phyloP scores from a whole-genome alignment of 169 alveolate genomes.

The Cryptosporidium tyzzeri region DNA sequence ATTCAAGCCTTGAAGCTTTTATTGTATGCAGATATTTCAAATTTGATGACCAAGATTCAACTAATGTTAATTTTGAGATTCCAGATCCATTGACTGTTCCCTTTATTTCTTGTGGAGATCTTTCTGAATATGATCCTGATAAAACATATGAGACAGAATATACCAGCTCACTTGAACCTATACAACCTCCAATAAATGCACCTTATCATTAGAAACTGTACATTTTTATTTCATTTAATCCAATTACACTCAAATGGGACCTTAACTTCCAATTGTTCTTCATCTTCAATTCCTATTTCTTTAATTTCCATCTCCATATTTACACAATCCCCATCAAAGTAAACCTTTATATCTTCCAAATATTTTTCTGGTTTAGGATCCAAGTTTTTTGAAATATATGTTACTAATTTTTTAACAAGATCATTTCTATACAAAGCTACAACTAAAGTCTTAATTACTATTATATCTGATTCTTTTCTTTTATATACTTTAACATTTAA shows the following conservation, averaged over 20 bases:
- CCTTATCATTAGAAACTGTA: conserved; percentile 27
- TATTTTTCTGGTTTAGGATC: conserved; percentile 5
- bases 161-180: conserved; percentile 18
- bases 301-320: not conserved
- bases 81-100: conserved; percentile 66
- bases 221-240: not conserved
- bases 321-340: conserved; percentile 55
- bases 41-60: not conserved
- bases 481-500: conserved; percentile 55
- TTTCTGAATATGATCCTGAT: conserved; percentile 63
- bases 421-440: conserved; percentile 48
- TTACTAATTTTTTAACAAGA: conserved; percentile 9
- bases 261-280: conserved; percentile 61
- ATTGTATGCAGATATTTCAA: conserved; percentile 80
- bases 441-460: conserved; percentile 17
- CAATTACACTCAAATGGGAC: conserved; percentile 66
- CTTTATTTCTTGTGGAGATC: conserved; percentile 67
- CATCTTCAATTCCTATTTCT: conserved; percentile 55
- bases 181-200: conserved; percentile 74
- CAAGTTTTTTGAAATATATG: conserved; percentile 45
- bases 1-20: conserved; percentile 90
- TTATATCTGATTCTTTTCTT: conserved; percentile 48
- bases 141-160: conserved; percentile 69
- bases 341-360: conserved; percentile 42
- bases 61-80: not conserved